phyloP scores from a whole-genome alignment of 2,329 filamentous ascomycete species.

The Grosmannia huntii region DNA sequence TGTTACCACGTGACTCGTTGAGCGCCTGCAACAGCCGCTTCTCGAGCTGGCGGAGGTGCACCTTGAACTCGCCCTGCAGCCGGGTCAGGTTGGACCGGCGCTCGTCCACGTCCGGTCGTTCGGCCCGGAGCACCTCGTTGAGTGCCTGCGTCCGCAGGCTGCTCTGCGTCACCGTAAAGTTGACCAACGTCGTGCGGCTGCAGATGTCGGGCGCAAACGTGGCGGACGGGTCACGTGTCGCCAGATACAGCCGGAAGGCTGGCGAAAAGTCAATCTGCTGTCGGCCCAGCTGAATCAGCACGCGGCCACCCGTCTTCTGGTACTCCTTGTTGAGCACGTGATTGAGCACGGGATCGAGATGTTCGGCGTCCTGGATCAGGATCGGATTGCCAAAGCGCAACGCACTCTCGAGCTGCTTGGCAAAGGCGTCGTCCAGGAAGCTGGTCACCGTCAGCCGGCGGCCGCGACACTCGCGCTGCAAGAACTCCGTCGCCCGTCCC shows the following conservation, averaged over 20 bases:
- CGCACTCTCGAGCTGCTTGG: slow-evolving; percentile 94
- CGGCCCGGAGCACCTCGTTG: slow-evolving; percentile 93
- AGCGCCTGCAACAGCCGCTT: slow-evolving; percentile 87
- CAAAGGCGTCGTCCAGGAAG: slow-evolving; percentile 95
- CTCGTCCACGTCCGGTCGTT: slow-evolving; percentile 94
- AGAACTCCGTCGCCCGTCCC: slow-evolving; percentile 83
- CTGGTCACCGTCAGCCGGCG: slow-evolving; percentile 91
- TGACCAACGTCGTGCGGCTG: slow-evolving; percentile 97
- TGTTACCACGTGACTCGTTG: slow-evolving; percentile 95
- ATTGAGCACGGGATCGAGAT: slow-evolving; percentile 92
- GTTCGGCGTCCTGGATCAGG: slow-evolving; percentile 94
- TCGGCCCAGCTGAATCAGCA: slow-evolving; percentile 94
- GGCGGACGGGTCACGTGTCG: slow-evolving; percentile 87
- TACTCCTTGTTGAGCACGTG: slow-evolving; percentile 99
- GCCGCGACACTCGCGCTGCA: slow-evolving; percentile 89
- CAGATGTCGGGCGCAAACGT: slow-evolving; percentile 94
- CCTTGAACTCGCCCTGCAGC: slow-evolving; percentile 96
- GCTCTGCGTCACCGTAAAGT: slow-evolving; percentile 98
- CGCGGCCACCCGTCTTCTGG: slow-evolving; percentile 94
- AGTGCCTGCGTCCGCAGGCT: slow-evolving; percentile 96
- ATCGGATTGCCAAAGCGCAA: slow-evolving; percentile 97
- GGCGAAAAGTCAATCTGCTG: slow-evolving; percentile 99
- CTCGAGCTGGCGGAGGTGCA: slow-evolving; percentile 92
- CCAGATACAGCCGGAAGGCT: slow-evolving; percentile 87
- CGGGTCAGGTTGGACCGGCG: slow-evolving; percentile 95